Base-by-base conservation (phyloP, 2,329 filamentous ascomycete genomes). In the Stachybotrys elegans region DNA sequence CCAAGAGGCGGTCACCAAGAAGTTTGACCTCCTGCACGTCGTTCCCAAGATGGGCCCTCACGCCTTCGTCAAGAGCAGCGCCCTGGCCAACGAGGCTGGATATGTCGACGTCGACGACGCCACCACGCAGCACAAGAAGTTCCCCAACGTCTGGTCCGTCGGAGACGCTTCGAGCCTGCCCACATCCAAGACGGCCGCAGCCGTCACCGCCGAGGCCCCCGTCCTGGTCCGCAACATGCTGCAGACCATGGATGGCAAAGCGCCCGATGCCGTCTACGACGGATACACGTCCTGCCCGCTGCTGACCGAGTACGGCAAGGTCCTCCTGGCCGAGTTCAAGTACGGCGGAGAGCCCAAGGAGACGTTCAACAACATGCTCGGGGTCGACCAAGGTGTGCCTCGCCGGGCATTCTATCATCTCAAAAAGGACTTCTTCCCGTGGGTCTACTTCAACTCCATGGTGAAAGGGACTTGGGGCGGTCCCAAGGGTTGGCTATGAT, bases 371-470 rank as follows among this genome's bases (percentile, higher is more conserved):
- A 60, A 67, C 4, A 63, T 60, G 56, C 60, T 82, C 13, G 79
- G 78, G 1, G 67, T 83, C 6, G 78, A 83, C 51, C 80, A 84
- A 59, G 70, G 59, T 0, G 61, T 62, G 9, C 80, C 80, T 2
- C 70, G 78, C 4, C 70, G 72, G 4, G 65, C 72, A 0, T 84
- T 84, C 55, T 84, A 79, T 51, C 66, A 82, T 52, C 51, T 84
- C 36, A 84, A 84, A 68, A 83, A 80, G 63, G 73, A 83, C 54
- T 84, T 84, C 53, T 84, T 84, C 61, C 80, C 80, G 0, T 83
- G 79, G 79, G 79, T 84, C 3, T 83, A 83, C 60, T 72, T 69
- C 43, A 72, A 76, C 29, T 71, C 69, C 29, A 75, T 81, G 71
- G 71, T 83, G 6, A 82, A 79, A 62, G 80, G 79, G 6, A 76